A percentile compares a stretch with the other conserved stretches of the same genome.
Conservation (phyloP, 2,329 filamentous ascomycete species). For the Pestalotiopsis sp. region DNA sequence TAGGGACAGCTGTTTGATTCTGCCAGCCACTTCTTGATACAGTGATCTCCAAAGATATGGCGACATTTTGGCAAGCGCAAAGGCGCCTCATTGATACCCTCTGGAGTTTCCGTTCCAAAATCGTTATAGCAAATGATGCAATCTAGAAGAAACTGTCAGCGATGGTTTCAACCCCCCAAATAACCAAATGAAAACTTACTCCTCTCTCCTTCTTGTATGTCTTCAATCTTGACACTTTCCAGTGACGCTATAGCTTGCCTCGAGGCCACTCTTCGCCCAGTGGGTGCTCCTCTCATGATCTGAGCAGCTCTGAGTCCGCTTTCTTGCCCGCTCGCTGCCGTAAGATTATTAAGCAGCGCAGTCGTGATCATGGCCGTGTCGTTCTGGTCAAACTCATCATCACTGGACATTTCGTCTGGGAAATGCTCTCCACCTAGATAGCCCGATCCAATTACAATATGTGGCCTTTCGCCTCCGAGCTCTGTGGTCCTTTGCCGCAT, state of each 20-base stretch:
- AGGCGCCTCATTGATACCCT: slow-evolving; percentile 59
- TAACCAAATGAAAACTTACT: slow-evolving; percentile 40
- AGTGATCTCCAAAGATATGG: slow-evolving; percentile 66
- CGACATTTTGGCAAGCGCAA: slow-evolving; percentile 64
- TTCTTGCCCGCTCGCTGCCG: slow-evolving; percentile 28
- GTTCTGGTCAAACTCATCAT: slow-evolving; percentile 18
- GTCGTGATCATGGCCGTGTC: slow-evolving; percentile 14
- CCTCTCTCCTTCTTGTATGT: slow-evolving; percentile 48
- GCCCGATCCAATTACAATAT: neutral
- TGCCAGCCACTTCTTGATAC: slow-evolving; percentile 68
- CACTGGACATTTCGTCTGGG: slow-evolving; percentile 15
- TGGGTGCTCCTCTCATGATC: slow-evolving; percentile 46
- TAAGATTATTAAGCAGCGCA: slow-evolving; percentile 18
- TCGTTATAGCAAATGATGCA: slow-evolving; percentile 70
- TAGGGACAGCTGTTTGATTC: slow-evolving; percentile 67
- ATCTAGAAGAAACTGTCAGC: slow-evolving; percentile 38
- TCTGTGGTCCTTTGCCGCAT: slow-evolving; percentile 6
- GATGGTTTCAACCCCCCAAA: neutral
- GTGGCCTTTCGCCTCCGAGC: neutral
- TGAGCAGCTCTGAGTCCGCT: slow-evolving; percentile 31
- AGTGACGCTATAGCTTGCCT: slow-evolving; percentile 49
- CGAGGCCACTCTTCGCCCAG: slow-evolving; percentile 51
- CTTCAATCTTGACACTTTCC: slow-evolving; percentile 47
- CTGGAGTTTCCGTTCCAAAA: slow-evolving; percentile 58
- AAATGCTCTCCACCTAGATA: too few species aligned